Conservation (phyloP, 2,329 filamentous ascomycete species). For the Clonostachys chloroleuca region DNA sequence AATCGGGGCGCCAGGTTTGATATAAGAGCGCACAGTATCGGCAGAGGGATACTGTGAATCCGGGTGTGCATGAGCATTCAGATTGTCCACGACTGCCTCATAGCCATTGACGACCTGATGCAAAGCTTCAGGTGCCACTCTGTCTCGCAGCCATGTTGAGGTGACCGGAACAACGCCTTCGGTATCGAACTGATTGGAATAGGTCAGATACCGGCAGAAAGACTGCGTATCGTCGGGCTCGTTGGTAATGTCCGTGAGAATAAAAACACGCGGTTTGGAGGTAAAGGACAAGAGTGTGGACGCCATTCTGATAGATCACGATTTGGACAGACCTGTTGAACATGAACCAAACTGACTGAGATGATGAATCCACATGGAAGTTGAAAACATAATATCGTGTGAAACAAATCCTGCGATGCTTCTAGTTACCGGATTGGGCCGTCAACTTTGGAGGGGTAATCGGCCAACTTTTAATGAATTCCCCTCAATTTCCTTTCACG, state of each 20-base stretch:
- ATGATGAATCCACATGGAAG: too few relatives aligned
- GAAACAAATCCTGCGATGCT: too few relatives aligned
- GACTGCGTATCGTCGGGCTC: slow-evolving; percentile 36
- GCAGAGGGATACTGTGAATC: background rate
- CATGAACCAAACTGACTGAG: too few relatives aligned
- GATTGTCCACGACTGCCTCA: background rate
- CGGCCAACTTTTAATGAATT: too few relatives aligned
- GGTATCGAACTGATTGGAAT: slow-evolving; percentile 34
- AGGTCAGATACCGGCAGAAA: slow-evolving; percentile 31
- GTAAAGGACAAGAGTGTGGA: too few relatives aligned
- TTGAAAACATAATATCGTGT: too few relatives aligned
- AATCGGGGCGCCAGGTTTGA: background rate
- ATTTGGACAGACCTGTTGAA: too few relatives aligned
- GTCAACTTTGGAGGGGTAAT: too few relatives aligned
- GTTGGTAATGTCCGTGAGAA: slow-evolving; percentile 34
- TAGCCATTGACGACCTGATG: slow-evolving; percentile 1
- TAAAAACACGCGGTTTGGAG: slow-evolving; percentile 24
- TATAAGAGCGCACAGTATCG: background rate
- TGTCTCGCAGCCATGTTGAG: slow-evolving; percentile 32
- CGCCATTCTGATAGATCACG: too few relatives aligned
- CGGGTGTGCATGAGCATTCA: background rate
- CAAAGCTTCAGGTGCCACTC: slow-evolving; percentile 9
- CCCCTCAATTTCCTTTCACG: too few relatives aligned
- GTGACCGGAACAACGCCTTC: slow-evolving; percentile 34
- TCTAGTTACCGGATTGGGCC: too few relatives aligned